Base-by-base conservation (phyloP, 768 basidiomycete species). In the Hygrocybe coccinea region DNA sequence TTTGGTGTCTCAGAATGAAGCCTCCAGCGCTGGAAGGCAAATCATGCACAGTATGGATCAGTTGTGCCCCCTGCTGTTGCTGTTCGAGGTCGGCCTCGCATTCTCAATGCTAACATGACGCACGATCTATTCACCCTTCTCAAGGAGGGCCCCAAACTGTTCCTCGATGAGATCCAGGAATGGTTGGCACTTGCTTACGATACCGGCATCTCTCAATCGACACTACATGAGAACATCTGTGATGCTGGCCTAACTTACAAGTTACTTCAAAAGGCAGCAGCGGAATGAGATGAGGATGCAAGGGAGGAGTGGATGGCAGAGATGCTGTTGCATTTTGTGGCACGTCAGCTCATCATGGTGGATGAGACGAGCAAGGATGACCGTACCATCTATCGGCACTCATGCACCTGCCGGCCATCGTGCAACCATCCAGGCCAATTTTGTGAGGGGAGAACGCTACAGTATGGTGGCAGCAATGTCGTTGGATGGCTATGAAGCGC, bases 1-100 rank as follows among this genome's bases (percentile, higher is more conserved):
- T 47, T 61, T 15, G 60, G 59, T 3, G 52, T 63, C 34, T 61
- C 60, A 2, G 2, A 11, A 25, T 12, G 59, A 7, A 60, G 56
- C 21, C 10, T 61, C 3, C 36, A 33, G 25, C 52, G 57, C 43
- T 61, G 60, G 62, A 9, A 22, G 11, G 11, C 17, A 17, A 46
- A 46, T 12, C 15, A n/a, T 7, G 17, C 12, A 15, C 35, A 37
- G 35, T 51, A 56, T 56, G 60, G 54, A 19, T 34, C 22, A 45
- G 58, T 56, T 19, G 43, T 54, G 3, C 50, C 58, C 33, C 56
- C 60, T 8, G 10, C 5, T 9, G 50, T 41, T 35, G 54, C 54
- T 21, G 15, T 57, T 3, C 55, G 45, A 24, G 58, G 62, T 7
- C 55, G 58, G 14, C 59, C 62, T 14, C 56, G 49, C n/a, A 55